Conservation (phyloP, 768 basidiomycete genomes). For the Xerocomus spinulosus region DNA sequence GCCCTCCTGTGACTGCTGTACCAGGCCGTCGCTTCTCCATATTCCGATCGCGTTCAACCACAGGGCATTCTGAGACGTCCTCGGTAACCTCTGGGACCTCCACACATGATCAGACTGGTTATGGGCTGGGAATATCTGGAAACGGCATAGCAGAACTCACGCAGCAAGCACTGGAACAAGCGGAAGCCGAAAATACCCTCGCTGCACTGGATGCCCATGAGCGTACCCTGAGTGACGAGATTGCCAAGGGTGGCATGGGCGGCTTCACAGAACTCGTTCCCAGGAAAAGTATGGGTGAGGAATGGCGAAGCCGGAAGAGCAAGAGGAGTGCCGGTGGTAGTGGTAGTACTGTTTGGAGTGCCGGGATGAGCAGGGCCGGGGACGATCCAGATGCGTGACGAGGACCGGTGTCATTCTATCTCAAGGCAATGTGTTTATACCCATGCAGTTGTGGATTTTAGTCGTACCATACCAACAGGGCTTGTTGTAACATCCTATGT, state of each 20-base stretch:
- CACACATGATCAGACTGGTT: constrained; percentile 31
- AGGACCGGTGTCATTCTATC: constrained; percentile 1
- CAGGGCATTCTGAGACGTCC: constrained; percentile 41
- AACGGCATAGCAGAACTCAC: constrained; percentile 47
- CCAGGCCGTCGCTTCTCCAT: constrained; percentile 60
- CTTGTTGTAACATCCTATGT: constrained; percentile 18
- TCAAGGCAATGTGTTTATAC: constrained; percentile 10
- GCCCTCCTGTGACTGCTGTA: constrained; percentile 23
- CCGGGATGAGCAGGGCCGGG: constrained; percentile 67
- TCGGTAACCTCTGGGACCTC: constrained; percentile 45
- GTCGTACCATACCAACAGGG: constrained; percentile 17
- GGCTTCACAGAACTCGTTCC: constrained; percentile 77
- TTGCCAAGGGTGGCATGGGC: constrained; percentile 65
- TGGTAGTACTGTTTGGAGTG: constrained; percentile 83
- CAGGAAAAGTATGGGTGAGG: constrained; percentile 40
- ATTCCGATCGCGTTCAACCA: constrained; percentile 53
- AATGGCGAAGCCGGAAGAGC: constrained; percentile 53
- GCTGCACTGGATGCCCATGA: constrained; percentile 81
- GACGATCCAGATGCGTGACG: constrained; percentile 39
- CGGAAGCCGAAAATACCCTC: constrained; percentile 70
- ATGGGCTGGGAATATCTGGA: constrained; percentile 28
- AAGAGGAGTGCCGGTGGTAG: constrained; percentile 55
- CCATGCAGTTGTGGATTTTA: constrained; percentile 14
- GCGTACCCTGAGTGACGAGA: constrained; percentile 62
- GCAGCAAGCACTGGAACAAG: constrained; percentile 72